Percentiles rank a stretch among this genome's conserved stretches.
These are phyloP conservation scores for Phallus indusiatus DNA, from an alignment of 768 basidiomycete genomes.

Conservation along the genomic window DNA sequence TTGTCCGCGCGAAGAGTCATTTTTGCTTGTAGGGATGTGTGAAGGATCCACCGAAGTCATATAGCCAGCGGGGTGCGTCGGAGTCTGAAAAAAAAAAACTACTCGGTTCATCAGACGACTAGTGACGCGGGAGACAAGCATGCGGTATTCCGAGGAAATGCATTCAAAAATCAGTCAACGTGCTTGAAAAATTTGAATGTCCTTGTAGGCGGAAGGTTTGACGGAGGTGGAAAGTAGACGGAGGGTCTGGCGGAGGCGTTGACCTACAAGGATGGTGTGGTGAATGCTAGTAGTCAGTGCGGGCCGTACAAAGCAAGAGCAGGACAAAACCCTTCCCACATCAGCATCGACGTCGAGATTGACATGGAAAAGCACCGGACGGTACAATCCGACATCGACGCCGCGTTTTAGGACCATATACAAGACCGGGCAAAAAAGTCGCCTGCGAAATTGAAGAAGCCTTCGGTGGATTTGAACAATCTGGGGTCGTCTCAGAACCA, in stretches of 20 bases:
- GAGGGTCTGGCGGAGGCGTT: conserved; percentile 79
- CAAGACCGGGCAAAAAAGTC: conserved; percentile 80
- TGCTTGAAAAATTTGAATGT: conserved; percentile 74
- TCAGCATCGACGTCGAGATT: neutral
- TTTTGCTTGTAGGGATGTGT: conserved; percentile 7
- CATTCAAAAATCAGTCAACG: conserved; percentile 55
- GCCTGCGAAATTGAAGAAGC: conserved; percentile 93
- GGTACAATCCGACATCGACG: conserved; percentile 37
- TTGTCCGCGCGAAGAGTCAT: neutral
- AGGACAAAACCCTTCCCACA: neutral
- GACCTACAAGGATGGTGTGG: conserved; percentile 92
- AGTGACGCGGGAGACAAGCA: neutral
- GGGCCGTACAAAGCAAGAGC: neutral
- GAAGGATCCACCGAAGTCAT: conserved; percentile 12
- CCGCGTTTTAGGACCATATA: conserved; percentile 80
- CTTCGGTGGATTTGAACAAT: conserved; percentile 34
- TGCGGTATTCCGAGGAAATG: conserved; percentile 54
- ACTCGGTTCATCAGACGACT: neutral
- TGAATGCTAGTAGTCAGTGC: conserved; percentile 51
- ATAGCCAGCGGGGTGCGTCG: no score
- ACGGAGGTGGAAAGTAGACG: no score
- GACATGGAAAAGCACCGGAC: conserved; percentile 3
- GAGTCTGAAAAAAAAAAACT: conserved; percentile 1
- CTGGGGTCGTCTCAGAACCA: conserved; percentile 66
- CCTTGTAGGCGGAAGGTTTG: conserved; percentile 82